These are phyloP conservation scores for Psilocybe subaeruginosa DNA, from an alignment of 768 basidiomycete species.

Conservation along the genomic window DNA sequence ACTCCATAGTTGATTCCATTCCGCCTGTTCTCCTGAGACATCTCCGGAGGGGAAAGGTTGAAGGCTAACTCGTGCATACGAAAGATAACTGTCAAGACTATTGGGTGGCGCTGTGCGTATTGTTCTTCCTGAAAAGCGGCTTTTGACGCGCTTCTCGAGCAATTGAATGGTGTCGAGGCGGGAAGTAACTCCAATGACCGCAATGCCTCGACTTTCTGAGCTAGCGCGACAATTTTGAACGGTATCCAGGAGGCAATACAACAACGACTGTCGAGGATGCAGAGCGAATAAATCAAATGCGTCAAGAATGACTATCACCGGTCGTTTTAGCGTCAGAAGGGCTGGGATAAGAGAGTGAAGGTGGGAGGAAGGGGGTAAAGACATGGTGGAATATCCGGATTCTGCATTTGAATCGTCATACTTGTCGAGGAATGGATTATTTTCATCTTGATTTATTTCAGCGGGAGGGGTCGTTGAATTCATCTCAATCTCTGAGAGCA, in stretches of 20 bases:
- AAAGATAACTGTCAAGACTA: constrained; percentile 50
- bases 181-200: constrained; percentile 85
- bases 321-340: constrained; percentile 78
- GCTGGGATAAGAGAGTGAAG: constrained; percentile 75
- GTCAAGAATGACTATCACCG: constrained; percentile 84
- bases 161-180: constrained; percentile 87
- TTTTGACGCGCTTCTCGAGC: constrained; percentile 96
- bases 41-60: constrained; percentile 27
- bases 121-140: constrained; percentile 92
- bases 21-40: constrained; percentile 31
- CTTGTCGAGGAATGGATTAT: constrained; percentile 54
- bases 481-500: constrained; percentile 45
- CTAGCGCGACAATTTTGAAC: constrained; percentile 81
- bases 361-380: constrained; percentile 68
- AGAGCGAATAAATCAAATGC: constrained; percentile 92
- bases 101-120: constrained; percentile 72
- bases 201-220: constrained; percentile 65
- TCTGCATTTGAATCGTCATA: constrained; percentile 9
- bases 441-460: constrained; percentile 34
- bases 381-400: constrained; percentile 25
- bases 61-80: constrained; percentile 51
- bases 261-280: constrained; percentile 88
- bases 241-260: constrained; percentile 95
- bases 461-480: constrained; percentile 27
- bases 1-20: constrained; percentile 69